Evolutionary conservation across 345 rosid genomes (phyloP), one percentile per base, ranked within the genome.

Genomic region (Dimocarpus longan): DNA sequence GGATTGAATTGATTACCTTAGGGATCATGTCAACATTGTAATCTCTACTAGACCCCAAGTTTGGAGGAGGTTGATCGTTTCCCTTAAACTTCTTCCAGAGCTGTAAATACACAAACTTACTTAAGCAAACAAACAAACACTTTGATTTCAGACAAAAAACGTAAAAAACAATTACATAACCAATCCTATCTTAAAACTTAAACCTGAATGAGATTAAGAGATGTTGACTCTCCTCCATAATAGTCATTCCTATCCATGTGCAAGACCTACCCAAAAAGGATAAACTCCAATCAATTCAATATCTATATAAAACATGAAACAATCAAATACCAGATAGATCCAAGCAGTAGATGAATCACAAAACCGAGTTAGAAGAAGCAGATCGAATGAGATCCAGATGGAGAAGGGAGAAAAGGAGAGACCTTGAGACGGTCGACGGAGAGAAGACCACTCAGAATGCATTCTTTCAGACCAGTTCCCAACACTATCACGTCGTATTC

Each of bases 21-120:
- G 99, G 99, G 85, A 94, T 83, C 99, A 97, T 94, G 82, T 97
- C 99, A 76, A 94, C 98, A 83, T 94, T 97, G 82, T 94, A 97
- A 78, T 97, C 99, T 87, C 98, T 88, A 80, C 98, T 94, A 68
- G 97, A 86, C 59, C 99, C 99, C 87, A 97, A 86, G 85, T 91
- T 89, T 54, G 93, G 88, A 18, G 99, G 98, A 81, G 99, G 97
- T 71, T 89, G 89, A 66, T 97, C 99, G 79, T 85, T 85, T 83
- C 94, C 95, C 87, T 85, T 91, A 80, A 96, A 96, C 88, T 89
- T 94, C 88, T 88, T 91, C 99, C 98, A 97, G 22, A 97, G 95
- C 99, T 97, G 88, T 37, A 70, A 87, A 80, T 52, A 70, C 21
- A 79, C 19, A 37, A 48, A 48, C 16, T 54, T 44, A 32, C 37